Base-by-base conservation (phyloP, 2,329 filamentous ascomycete genomes). In the Xylaria hypoxylon region DNA sequence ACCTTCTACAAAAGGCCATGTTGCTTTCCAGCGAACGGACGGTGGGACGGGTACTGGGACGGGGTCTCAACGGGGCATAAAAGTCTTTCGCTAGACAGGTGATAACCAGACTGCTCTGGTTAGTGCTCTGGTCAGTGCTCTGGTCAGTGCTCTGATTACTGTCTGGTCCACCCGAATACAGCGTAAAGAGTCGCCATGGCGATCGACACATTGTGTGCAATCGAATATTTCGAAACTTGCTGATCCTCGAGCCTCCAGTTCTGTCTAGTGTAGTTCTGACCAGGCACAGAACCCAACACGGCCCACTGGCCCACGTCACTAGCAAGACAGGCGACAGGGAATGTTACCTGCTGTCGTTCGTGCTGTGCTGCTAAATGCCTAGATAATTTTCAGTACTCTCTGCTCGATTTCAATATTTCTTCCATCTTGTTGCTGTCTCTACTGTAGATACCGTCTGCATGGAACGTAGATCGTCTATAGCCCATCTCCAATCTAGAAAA, bases 141-240 rank as follows among this genome's bases (percentile, higher is more conserved):
- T 31, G 28, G 35, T 11, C 15, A 13, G n/a, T n/a, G n/a, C n/a
- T 15, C 13, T 13, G 13, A 38, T 13, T 13, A 38, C 35, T 38
- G 35, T 33, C 44, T 17, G 48, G 40, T 40, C 62, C 55, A 55
- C 47, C 56, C 31, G 22, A 47, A 24, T 28, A 50, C 52, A 38
- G 24, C 48, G 44, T 40, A 50, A 24, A 57, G 51, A 62, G 50
- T 48, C 33, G 19, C 22, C 58, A 19, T 55, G 55, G 50, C 47
- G 66, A 68, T 68, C 66, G 66, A 60, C 50, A 22, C 17, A 59
- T 56, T 66, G 59, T 60, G 66, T 44, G 66, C 28, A 47, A 68
- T 68, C 66, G 59, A 63, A 4, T 28, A 63, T 68, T 65, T 51
- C 24, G 15, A 47, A 45, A 42, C 22, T 59, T 51, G 58, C 55